phyloP scores from a whole-genome alignment of 164 flowering plant species.

The Nymphaea colorata region DNA sequence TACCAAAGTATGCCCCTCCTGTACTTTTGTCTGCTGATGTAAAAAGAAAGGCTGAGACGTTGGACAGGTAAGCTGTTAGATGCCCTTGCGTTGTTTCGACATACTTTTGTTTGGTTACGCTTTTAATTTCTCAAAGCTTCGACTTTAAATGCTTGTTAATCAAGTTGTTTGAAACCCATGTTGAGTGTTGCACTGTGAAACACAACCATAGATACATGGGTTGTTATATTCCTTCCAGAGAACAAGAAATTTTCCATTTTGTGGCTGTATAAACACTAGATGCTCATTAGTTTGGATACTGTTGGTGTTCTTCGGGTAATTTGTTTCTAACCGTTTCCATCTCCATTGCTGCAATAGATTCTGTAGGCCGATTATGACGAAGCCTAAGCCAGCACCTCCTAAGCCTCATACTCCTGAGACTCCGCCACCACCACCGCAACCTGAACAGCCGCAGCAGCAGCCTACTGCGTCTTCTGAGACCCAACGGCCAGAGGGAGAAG shows the following conservation, averaged over 20 bases:
- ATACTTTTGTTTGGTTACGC: too few relatives aligned
- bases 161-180: too few relatives aligned
- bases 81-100: not conserved
- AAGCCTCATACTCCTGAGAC: constrained; percentile 45
- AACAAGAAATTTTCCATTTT: too few relatives aligned
- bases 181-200: too few relatives aligned
- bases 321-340: not conserved
- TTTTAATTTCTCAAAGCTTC: too few relatives aligned
- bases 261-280: not conserved
- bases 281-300: too few relatives aligned
- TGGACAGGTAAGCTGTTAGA: constrained; percentile 57
- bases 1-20: constrained; percentile 71
- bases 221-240: too few relatives aligned
- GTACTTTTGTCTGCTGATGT: constrained; percentile 65
- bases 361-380: constrained; percentile 35
- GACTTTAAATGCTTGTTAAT: too few relatives aligned
- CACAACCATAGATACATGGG: too few relatives aligned
- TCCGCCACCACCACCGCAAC: constrained; percentile 30
- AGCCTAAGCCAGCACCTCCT: constrained; percentile 27
- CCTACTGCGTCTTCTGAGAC: constrained; percentile 12
- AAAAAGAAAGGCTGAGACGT: constrained; percentile 69
- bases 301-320: too few relatives aligned
- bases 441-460: constrained; percentile 26
- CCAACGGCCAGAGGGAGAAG: constrained; percentile 12
- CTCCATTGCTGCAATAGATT: constrained; percentile 13